These are phyloP conservation scores for Theileria annulata DNA, from an alignment of 169 alveolate species.

Conservation along the genomic window DNA sequence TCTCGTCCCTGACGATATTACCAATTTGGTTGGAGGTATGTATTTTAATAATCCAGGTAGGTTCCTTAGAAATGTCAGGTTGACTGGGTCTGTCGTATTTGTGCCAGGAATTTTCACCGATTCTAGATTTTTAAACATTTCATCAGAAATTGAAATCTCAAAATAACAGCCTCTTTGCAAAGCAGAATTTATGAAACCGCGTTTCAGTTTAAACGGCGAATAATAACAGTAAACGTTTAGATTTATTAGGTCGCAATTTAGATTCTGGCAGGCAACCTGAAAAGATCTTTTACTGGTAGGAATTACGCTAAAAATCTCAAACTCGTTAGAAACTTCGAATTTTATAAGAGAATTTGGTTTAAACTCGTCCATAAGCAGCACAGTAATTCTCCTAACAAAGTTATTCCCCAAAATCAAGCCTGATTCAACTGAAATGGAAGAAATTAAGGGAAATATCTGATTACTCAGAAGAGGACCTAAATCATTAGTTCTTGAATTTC, in stretches of 20 bases:
- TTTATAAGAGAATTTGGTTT: constrained; percentile 46
- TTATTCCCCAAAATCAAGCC: constrained; percentile 16
- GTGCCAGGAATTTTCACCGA: not conserved
- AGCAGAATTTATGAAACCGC: constrained; percentile 56
- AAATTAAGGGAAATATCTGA: constrained; percentile 11
- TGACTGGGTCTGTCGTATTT: not conserved
- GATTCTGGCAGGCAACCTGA: constrained; percentile 50
- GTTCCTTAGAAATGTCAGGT: constrained; percentile 18
- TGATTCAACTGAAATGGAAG: not conserved
- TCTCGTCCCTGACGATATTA: constrained; percentile 46
- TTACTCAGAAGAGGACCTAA: not conserved
- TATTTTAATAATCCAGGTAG: constrained; percentile 24
- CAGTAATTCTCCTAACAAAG: constrained; percentile 39
- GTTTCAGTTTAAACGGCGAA: constrained; percentile 41
- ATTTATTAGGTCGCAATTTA: constrained; percentile 58
- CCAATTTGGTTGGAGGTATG: constrained; percentile 51
- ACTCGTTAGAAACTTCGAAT: constrained; percentile 43
- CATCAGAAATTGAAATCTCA: constrained; percentile 42
- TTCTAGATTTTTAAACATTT: constrained; percentile 1
- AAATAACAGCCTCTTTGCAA: constrained; percentile 60
- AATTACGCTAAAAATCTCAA: constrained; percentile 51
- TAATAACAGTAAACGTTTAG: constrained; percentile 43
- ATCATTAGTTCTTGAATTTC: not conserved
- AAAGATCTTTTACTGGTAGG: constrained; percentile 55
- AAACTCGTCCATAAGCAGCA: constrained; percentile 56